Evolutionary conservation across 2,329 filamentous ascomycete species (phyloP), one percentile per base, ranked within the genome.

Genomic region (Aureobasidium musti): DNA sequence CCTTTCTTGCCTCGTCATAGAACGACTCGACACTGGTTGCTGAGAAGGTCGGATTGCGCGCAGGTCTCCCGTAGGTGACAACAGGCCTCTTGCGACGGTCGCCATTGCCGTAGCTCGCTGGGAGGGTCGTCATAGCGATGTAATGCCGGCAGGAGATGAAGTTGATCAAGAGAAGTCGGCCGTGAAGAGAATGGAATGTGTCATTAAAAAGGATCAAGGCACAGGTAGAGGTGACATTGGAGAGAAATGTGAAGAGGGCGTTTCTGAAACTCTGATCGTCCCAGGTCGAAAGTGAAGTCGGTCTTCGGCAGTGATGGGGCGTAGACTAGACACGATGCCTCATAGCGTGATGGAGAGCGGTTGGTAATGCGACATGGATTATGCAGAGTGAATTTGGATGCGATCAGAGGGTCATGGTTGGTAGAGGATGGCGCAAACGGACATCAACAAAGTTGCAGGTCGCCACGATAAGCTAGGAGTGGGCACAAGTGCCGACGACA

Each of bases 41-140:
- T n/a, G 53, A 56, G 69, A 66, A 23, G 69, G 54, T 33, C 6
- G 69, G 69, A 14, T 52, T 69, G 56, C 77, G 75, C 66, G 74
- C 72, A 21, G 73, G 61, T 69, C 76, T 77, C 59, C 77, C 77
- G 65, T 79, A 80, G 8, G 77, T 79, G 13, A 77, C 72, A 19
- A 64, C 61, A 45, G 75, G 67, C 67, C 75, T 77, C 72, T 77
- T 78, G 65, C 76, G 66, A 35, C 65, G 57, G 17, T 56, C 41
- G 14, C 49, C 43, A 33, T 23, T 23, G 7, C 30, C 45, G 33
- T 65, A 39, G 41, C 26, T 57, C 21, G 33, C 43, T 23, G 64
- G 53, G 8, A 66, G 43, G 3, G 54, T 35, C 23, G 52, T 30
- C 64, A 66, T 66, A 26, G 19, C n/a, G n/a, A 43, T n/a, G 6